Base-by-base conservation (phyloP, 805 yeast genomes). In the Wickerhamiella sergipiensis region DNA sequence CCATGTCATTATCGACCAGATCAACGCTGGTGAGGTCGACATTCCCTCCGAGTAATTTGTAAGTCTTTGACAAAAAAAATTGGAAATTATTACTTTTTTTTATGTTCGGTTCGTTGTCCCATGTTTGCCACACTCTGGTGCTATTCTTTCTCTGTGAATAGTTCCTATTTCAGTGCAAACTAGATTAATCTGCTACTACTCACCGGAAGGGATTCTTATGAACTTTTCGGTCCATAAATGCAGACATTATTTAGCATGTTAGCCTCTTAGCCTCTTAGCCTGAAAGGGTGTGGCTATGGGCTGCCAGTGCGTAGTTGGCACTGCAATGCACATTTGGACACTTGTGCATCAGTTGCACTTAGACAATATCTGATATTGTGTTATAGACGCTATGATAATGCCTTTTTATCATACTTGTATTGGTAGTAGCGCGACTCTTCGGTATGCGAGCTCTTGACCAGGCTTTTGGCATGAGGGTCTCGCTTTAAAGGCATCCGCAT, bases 1-100 rank as follows among this genome's bases (percentile, higher is more conserved):
- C 66, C 97, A 92, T 74, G 97, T 85, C 76, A 83, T 90, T 78
- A 90, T 92, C 70, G 98, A 89, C 66, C 96, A 90, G 74, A 92
- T 92, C 74, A 81, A 90, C 79, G 90, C 83, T 75, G 98, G 98
- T 77, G 96, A 88, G 77, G 83, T 92, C 71, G 97, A 90, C 73
- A 61, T 64, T 52, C 67, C 67, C 48, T 52, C 60, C 50, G 61
- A 64, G 66, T 66, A 66, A 57, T 45, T 29, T 29, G 47, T 29
- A 50, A 43, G 22, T 17, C 19, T 10, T n/a, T 36, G 40, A 36
- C 40, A 36, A 53, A 42, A 40, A 45, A 40, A 33, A 12, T 33
- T 15, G 39, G 51, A 43, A 58, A 49, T n/a, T 38, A 38, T 45
- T n/a, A 19, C 44, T 49, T 47, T 48, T 45, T 48, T 48, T 49